Evolutionary conservation across 306 rosid genomes (phyloP).

Genomic region (Casuarina glauca): DNA sequence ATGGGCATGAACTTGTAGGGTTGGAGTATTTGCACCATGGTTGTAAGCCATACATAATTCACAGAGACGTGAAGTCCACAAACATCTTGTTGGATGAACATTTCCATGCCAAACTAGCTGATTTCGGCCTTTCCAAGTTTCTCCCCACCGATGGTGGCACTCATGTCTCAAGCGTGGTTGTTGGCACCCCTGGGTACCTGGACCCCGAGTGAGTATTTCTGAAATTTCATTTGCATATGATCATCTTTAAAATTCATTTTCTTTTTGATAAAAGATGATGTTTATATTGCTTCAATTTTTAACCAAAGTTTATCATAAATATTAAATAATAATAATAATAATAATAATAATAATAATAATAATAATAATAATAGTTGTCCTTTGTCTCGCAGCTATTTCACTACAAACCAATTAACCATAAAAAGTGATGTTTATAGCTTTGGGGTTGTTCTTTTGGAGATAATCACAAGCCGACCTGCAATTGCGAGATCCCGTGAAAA

Average conservation of each 20-base stretch:
- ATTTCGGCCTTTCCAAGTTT: constrained; percentile 47
- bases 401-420: too few relatives aligned
- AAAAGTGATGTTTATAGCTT: constrained; percentile 29
- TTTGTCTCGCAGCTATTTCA: too few relatives aligned
- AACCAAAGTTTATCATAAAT: too few relatives aligned
- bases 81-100: constrained; percentile 48
- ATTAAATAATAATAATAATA: too few relatives aligned
- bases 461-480: constrained; percentile 1
- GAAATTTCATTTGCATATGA: not conserved
- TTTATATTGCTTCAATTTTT: too few relatives aligned
- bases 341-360: too few relatives aligned
- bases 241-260: too few relatives aligned
- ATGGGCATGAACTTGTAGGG: constrained; percentile 26
- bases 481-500: too few relatives aligned
- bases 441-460: constrained; percentile 20
- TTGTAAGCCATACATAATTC: constrained; percentile 47
- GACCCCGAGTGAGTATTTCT: constrained; percentile 44
- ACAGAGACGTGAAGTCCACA: constrained; percentile 52
- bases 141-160: constrained; percentile 32
- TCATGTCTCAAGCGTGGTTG: constrained; percentile 39
- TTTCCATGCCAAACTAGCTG: constrained; percentile 46
- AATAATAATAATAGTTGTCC: too few relatives aligned
- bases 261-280: too few relatives aligned
- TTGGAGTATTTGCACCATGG: constrained; percentile 59
- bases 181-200: constrained; percentile 43